Evolutionary conservation across 1,284 basidiomycete genomes (phyloP), one percentile per base, ranked within the genome.

Genomic region (Rhodotorula sp.): DNA sequence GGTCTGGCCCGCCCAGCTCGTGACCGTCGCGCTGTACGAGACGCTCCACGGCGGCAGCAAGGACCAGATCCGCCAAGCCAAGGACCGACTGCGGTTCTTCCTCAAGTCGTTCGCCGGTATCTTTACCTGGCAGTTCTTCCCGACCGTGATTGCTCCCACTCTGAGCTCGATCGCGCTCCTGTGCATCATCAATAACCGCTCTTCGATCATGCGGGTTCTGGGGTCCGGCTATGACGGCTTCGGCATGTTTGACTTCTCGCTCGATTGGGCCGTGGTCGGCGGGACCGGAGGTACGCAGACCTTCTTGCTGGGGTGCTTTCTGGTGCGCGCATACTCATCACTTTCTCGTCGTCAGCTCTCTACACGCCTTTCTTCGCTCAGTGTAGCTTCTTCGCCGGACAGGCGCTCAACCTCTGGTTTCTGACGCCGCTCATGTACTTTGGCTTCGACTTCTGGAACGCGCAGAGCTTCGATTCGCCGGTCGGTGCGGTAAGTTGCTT

Each of bases 141-240:
- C 79, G 12, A 63, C 70, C n/a, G 70, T 79, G 31, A 52, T 83
- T 15, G 80, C 81, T 14, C 83, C 83, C 1, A 81, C 82, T 7
- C 69, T 84, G 14, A 82, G 80, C 7, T 80, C 78, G 49, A 80
- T 84, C 48, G 83, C 83, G 0, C 54, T 65, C 5, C 79, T 83
- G 3, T 84, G 83, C 69, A 75, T 83, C 46, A 70, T 83, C 43
- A 74, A 81, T 71, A 81, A 81, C 65, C 63, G 70, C 51, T 76
- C 71, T 34, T 70, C 69, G 31, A 71, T 80, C 10, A 77, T 81
- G 66, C 74, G 80, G 12, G 79, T 77, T 4, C 77, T 84, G 8
- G 80, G 81, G 51, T 79, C 78, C 2, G 83, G 81, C 16, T 83
- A 82, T 70, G 77, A 80, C 34, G 83, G 83, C 0, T 83, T 83